Evolutionary conservation across 2,329 filamentous ascomycete species (phyloP), one percentile per base, ranked within the genome.

Genomic region (Coleophoma cylindrospora): DNA sequence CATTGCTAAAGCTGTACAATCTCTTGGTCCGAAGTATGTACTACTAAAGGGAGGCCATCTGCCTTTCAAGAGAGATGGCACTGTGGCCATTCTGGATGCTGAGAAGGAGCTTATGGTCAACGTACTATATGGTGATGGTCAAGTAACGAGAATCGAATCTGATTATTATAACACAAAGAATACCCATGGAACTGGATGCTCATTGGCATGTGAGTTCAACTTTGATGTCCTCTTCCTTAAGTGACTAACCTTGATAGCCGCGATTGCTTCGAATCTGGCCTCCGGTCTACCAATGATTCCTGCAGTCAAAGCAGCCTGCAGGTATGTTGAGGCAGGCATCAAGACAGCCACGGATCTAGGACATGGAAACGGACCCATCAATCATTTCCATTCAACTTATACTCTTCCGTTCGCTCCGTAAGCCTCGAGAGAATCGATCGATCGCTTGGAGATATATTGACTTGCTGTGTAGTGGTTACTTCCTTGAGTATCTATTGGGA

Each of bases 171-270:
- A 75, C 10, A 90, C 86, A 9, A 85, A 75, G 52, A 92, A 92
- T 63, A 97, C 92, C 0, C 94, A 99, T 62, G 94, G 94, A 1
- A 97, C 94, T 0, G 94, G 94, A 4, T 99, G 94, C 64, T 95
- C 91, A 10, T 77, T 97, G 52, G 94, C 94, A 38, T 96, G 85
- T 88, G 68, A 72, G 83, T 74, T 32, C 46, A 27, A 11, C 34
- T 27, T n/a, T 38, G n/a, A 32, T 10, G 34, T 4, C 15, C 15
- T 27, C 34, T 19, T n/a, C 4, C 37, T 19, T 4, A 10, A 4
- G 33, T 44, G 1, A 2, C 51, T 60, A 38, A 57, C 43, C 21
- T n/a, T 15, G 38, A 15, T 34, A 66, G 83, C 87, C 54, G 86
- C 87, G 3, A 87, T 91, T 60, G 83, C 87, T 2, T 85, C 84